A percentile compares a stretch with the other conserved stretches of the same genome.
phyloP scores from a whole-genome alignment of 768 basidiomycete species.

The Postia placenta region DNA sequence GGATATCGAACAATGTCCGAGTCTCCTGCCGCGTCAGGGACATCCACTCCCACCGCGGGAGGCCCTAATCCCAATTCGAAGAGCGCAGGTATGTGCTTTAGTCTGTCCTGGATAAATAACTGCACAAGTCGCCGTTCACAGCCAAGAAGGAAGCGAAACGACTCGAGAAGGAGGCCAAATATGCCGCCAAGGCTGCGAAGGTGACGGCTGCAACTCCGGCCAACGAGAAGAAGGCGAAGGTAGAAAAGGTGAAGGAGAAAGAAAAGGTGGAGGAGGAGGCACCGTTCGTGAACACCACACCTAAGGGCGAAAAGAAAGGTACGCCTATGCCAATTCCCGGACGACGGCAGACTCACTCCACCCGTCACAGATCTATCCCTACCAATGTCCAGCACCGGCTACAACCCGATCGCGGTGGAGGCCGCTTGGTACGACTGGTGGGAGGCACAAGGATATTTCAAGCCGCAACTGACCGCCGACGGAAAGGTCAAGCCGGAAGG shows the following conservation, averaged over 20 bases:
- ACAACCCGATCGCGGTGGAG: constrained; percentile 93
- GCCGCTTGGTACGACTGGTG: constrained; percentile 99
- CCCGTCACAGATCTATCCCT: constrained; percentile 62
- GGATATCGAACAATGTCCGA: constrained; percentile 3
- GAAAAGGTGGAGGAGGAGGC: constrained; percentile 63
- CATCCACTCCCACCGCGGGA: neutral
- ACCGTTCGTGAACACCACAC: constrained; percentile 85
- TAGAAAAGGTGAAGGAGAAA: constrained; percentile 70
- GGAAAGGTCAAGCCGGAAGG: constrained; percentile 59
- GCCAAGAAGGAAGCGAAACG: constrained; percentile 80
- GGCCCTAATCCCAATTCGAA: constrained; percentile 4
- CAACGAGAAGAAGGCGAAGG: constrained; percentile 70
- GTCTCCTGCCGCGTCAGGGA: neutral
- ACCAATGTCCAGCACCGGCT: constrained; percentile 88
- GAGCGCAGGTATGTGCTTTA: constrained; percentile 5
- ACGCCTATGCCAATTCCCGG: constrained; percentile 14
- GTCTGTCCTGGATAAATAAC: neutral
- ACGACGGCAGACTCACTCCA: neutral
- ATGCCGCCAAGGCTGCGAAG: constrained; percentile 56
- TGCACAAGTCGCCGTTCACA: neutral
- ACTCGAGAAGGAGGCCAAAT: constrained; percentile 72
- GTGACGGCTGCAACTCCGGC: constrained; percentile 36
- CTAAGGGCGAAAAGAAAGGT: constrained; percentile 94
- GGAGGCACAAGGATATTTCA: constrained; percentile 86
- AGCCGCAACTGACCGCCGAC: constrained; percentile 56